Base-by-base conservation (phyloP, 306 rosid species). In the Castanopsis chinensis region DNA sequence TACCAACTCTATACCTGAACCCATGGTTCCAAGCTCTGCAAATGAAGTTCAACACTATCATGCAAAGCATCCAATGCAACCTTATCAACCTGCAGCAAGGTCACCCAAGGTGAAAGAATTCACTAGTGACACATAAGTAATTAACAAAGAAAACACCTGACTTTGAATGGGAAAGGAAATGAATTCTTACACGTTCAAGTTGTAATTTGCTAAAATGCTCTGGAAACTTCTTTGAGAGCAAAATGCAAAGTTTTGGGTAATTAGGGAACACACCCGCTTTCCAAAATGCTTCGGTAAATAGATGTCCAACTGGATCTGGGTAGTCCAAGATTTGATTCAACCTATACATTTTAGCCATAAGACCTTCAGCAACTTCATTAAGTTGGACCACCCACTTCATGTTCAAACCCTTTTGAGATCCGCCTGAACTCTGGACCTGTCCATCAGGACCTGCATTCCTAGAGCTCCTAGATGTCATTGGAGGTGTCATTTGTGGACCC, bases 281-380 rank as follows among this genome's bases (percentile, higher is more conserved):
- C 99, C 99, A 95, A 91, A 87, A 95, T 17, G 91, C 92, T 27
- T 95, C 98, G 33, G 96, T 90, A 89, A 89, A 93, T 20, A 83
- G 86, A 82, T 86, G 92, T 76, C 91, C 88, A 73, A 91, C 80
- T 43, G 98, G 96, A 84, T 95, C 98, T 5, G 99, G 99, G 84
- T 89, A 95, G 85, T 93, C 99, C 93, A 95, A 86, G 79, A 92
- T 93, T 79, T 95, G 99, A 83, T 93, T 92, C 76, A 95, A 83
- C 90, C 98, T 89, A 88, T 95, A 90, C 90, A 93, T 93, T 88
- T 92, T 93, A 83, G 97, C 99, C 99, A 95, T 90, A 85, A 95
- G 94, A 83, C 99, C 99, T 75, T 95, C 94, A 0, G 94, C 99
- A 77, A 95, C 99, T 82, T 91, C 96, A 53, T 91, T 91, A 63